Evolutionary conservation across 495 filamentous ascomycete genomes (phyloP).

Genomic region (Apodospora peruviana): DNA sequence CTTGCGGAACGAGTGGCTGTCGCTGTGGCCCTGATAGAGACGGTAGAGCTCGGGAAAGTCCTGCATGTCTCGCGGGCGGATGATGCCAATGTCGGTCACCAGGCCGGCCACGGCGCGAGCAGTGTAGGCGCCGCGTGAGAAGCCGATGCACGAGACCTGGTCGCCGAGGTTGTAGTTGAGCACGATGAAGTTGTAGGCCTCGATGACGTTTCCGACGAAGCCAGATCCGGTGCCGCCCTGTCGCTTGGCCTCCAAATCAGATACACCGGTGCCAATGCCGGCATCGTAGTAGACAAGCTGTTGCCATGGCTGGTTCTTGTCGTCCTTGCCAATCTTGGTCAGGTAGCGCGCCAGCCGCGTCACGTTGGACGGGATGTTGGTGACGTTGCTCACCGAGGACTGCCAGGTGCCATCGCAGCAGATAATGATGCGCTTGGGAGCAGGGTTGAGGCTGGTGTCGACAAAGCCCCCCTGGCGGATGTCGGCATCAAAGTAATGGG

Average conservation of each 20-base stretch:
- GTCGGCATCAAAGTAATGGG: background rate
- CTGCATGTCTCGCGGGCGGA: conserved; percentile 28
- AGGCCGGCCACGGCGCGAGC: conserved; percentile 54
- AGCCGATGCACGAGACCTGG: conserved; percentile 60
- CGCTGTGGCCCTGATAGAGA: conserved; percentile 2
- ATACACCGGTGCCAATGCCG: conserved; percentile 11
- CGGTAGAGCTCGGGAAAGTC: background rate
- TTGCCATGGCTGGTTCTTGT: conserved; percentile 2
- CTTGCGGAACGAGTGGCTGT: conserved; percentile 4
- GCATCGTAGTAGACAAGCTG: conserved; percentile 21
- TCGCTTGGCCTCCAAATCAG: background rate
- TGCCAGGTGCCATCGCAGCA: conserved; percentile 21
- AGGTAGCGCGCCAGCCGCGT: conserved; percentile 6
- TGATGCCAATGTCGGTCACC: conserved; percentile 49
- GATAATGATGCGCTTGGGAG: conserved; percentile 14
- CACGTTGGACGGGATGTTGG: conserved; percentile 13
- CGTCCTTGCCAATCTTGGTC: background rate
- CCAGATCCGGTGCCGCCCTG: conserved; percentile 1
- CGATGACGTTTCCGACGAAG: conserved; percentile 38
- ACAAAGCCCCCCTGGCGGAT: conserved; percentile 1
- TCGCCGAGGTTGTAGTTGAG: conserved; percentile 55
- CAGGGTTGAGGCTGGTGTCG: background rate
- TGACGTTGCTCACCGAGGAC: conserved; percentile 3
- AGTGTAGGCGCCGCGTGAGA: conserved; percentile 63
- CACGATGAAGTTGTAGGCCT: conserved; percentile 54